Evolutionary conservation across 1,139 yeast genomes (phyloP).

Genomic region (Meyerozyma guilliermondii): DNA sequence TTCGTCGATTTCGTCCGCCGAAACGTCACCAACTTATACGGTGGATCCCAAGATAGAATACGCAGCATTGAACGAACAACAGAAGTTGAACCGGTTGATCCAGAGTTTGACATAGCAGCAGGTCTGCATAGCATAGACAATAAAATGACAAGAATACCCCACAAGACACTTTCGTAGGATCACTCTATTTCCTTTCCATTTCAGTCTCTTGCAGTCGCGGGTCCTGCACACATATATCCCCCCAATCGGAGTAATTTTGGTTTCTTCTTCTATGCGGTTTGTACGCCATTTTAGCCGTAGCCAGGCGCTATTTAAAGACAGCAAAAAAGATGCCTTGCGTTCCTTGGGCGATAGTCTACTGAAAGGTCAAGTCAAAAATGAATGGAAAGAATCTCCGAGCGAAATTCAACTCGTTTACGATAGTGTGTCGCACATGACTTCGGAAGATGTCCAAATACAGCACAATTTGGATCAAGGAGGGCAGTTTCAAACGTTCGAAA

Average conservation of each 20-base stretch:
- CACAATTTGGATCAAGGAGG: slow-evolving; percentile 33
- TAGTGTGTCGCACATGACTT: slow-evolving; percentile 35
- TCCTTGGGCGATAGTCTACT: background rate
- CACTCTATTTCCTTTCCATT: background rate
- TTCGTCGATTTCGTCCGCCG: background rate
- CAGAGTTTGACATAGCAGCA: slow-evolving; percentile 1
- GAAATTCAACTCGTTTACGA: slow-evolving; percentile 19
- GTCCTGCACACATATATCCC: too few relatives aligned
- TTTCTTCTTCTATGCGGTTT: background rate
- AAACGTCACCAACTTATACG: background rate
- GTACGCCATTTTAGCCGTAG: background rate
- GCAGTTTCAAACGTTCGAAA: slow-evolving; percentile 30
- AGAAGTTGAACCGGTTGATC: slow-evolving; percentile 2
- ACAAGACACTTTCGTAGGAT: too few relatives aligned
- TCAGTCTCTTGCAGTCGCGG: too few relatives aligned
- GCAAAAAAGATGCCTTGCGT: background rate
- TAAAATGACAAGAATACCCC: too few relatives aligned
- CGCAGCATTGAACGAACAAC: slow-evolving; percentile 1
- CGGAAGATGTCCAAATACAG: slow-evolving; percentile 34
- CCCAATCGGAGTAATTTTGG: too few relatives aligned
- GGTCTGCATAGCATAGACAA: background rate
- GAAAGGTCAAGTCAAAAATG: background rate
- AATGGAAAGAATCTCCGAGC: background rate
- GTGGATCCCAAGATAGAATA: slow-evolving; percentile 1
- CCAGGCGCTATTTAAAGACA: background rate